These are phyloP conservation scores for Neohortaea acidophila DNA, from an alignment of 495 filamentous ascomycete species.

Conservation along the genomic window DNA sequence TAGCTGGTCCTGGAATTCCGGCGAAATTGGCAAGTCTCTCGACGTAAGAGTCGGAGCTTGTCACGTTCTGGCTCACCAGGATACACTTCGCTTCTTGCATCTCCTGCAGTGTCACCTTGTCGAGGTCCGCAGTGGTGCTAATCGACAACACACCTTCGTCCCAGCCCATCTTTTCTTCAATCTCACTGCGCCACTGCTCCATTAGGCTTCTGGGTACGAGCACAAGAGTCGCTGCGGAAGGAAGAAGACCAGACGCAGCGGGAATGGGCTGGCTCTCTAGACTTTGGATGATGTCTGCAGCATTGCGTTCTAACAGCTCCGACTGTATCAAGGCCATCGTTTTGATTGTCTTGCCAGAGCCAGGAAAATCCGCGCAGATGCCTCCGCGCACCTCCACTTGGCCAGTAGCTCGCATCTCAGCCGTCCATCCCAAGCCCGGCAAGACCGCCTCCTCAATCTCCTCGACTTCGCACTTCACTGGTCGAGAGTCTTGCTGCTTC, in stretches of 20 bases:
- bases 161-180: conserved; percentile 39
- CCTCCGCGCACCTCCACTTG: conserved; percentile 43
- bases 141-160: conserved; percentile 30
- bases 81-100: conserved; percentile 42
- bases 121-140: conserved; percentile 21
- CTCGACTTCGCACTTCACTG: no score
- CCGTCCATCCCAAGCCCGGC: conserved; percentile 42
- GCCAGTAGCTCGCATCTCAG: conserved; percentile 39
- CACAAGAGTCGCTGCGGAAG: conserved; percentile 52
- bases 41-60: conserved; percentile 35
- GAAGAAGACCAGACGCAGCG: conserved; percentile 21
- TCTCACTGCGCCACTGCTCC: conserved; percentile 52
- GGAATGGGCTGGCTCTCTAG: conserved; percentile 3
- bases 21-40: conserved; percentile 36
- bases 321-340: conserved; percentile 48
- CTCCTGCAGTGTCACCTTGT: conserved; percentile 24
- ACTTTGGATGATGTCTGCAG: conserved; percentile 4
- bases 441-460: conserved; percentile 56
- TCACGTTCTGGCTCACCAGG: conserved; percentile 36
- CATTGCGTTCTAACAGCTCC: conserved; percentile 20
- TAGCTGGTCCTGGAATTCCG: conserved; percentile 31
- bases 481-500: conserved; percentile 43
- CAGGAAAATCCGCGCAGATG: conserved; percentile 60
- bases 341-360: conserved; percentile 72
- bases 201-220: conserved; percentile 48